Base-by-base conservation (phyloP, 495 filamentous ascomycete genomes). In the Aspergillus saccharolyticus region DNA sequence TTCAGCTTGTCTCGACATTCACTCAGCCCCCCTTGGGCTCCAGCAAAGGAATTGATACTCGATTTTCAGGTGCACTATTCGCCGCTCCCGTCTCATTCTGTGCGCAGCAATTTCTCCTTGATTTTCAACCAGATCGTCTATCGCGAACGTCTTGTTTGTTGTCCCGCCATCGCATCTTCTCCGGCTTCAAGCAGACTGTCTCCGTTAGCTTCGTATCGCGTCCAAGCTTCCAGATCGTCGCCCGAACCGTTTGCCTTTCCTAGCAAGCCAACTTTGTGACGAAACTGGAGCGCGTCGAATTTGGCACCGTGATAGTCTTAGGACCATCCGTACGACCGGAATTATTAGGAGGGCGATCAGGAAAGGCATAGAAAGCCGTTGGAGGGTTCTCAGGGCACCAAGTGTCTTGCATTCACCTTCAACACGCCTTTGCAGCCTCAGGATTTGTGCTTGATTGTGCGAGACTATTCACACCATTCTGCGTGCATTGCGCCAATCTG, bases 121-220 rank as follows among this genome's bases (percentile, higher is more conserved):
- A 52, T 33, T 19, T 49, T 33, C 43, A 52, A 28, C 18, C 33
- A 44, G 1, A 19, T 10, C 42, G 48, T 43, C 22, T n/a, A 44
- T 18, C 54, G 25, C 48, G 55, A 44, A 45, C 44, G 45, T 50
- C 39, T 46, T 46, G 30, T 57, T 52, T 58, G 53, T 60, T 42
- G 47, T 52, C 7, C 52, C 48, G 54, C 39, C 56, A 53, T 62
- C 61, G 61, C 61, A 64, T 58, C 55, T 50, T 59, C 21, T 53
- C 45, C 33, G 44, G 53, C 50, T 54, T 59, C 55, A 19, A 60
- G 28, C 50, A 47, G 49, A 33, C 46, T 46, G 22, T 20, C 56
- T 55, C 59, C 64, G 61, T 58, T 54, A 60, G 52, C 59, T 52
- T 52, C 39, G 17, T 42, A 63, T 57, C 65, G 62, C 65, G 62